A percentile compares a stretch with the other conserved stretches of the same genome.
phyloP scores from a whole-genome alignment of 176 grass and related monocot genomes.

The Triticum aestivum region DNA sequence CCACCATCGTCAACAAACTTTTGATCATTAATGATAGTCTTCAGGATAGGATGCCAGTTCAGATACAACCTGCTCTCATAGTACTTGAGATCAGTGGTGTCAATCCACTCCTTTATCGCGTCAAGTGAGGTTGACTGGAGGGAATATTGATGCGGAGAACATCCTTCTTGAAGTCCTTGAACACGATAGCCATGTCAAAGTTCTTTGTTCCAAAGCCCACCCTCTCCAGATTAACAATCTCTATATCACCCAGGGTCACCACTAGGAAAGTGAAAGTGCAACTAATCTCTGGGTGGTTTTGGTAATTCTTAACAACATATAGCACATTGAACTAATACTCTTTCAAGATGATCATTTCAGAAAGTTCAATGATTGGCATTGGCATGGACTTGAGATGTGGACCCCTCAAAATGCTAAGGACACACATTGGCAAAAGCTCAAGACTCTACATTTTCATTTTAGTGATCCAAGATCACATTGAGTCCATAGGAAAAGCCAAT shows the following conservation, averaged over 20 bases:
- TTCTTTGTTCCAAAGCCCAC: conserved; percentile 74
- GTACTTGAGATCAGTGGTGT: conserved; percentile 87
- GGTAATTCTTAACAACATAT: no score
- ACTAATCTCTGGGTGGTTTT: no score
- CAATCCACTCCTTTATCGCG: conserved; percentile 89
- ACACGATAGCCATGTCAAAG: conserved; percentile 93
- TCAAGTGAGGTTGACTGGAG: conserved; percentile 67
- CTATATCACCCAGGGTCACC: conserved; percentile 56
- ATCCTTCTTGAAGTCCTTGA: conserved; percentile 89
- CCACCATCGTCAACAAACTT: conserved; percentile 84
- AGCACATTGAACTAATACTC: no score
- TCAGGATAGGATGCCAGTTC: conserved; percentile 90
- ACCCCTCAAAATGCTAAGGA: no score
- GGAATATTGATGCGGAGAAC: conserved; percentile 81
- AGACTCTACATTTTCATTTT: no score
- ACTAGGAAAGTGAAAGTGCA: no score
- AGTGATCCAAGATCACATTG: no score
- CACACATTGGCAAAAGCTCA: no score
- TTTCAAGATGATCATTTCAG: no score
- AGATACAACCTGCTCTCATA: conserved; percentile 89
- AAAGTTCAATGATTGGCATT: no score
- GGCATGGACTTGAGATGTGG: no score
- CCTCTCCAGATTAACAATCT: conserved; percentile 71
- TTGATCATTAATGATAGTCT: conserved; percentile 82
- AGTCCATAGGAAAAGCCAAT: no score